Evolutionary conservation across 176 grass and related monocot species (phyloP).

Genomic region (Raddia distichophylla): DNA sequence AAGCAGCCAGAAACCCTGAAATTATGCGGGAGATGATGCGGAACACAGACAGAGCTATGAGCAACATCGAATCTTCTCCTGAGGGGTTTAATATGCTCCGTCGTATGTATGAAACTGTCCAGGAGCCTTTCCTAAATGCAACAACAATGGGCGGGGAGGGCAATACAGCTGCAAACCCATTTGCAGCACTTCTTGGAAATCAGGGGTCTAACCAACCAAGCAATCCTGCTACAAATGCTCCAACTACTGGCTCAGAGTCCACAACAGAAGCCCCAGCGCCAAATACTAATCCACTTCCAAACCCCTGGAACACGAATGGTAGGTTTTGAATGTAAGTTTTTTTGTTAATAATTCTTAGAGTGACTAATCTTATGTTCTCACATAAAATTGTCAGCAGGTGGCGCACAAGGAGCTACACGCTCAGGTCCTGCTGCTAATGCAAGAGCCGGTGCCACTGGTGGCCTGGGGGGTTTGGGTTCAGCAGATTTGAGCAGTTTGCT

Average conservation of each 20-base stretch:
- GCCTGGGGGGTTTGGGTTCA: constrained; percentile 59
- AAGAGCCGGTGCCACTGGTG: constrained; percentile 43
- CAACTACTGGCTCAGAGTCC: constrained; percentile 55
- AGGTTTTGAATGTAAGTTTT: constrained; percentile 40
- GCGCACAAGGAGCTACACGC: constrained; percentile 53
- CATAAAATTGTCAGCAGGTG: constrained; percentile 59
- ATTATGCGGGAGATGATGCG: constrained; percentile 99
- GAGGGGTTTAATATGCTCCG: constrained; percentile 99
- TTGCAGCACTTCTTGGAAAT: constrained; percentile 82
- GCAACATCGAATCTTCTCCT: constrained; percentile 95
- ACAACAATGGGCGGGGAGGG: constrained; percentile 75
- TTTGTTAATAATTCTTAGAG: constrained; percentile 18
- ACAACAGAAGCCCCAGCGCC: constrained; percentile 73
- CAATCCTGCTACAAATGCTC: constrained; percentile 52
- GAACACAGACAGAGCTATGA: constrained; percentile 98
- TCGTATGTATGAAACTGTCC: constrained; percentile 99
- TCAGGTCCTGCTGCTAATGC: constrained; percentile 51
- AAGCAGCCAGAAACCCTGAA: constrained; percentile 94
- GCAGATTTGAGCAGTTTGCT: constrained; percentile 74
- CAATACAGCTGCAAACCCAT: constrained; percentile 76
- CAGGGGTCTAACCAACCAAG: constrained; percentile 66
- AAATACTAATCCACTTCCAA: constrained; percentile 95
- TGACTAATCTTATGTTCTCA: constrained; percentile 21
- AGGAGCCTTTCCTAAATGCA: constrained; percentile 96
- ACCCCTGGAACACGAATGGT: constrained; percentile 84